Evolutionary conservation across 2,329 filamentous ascomycete species (phyloP).

Genomic region (Talaromyces sp.): DNA sequence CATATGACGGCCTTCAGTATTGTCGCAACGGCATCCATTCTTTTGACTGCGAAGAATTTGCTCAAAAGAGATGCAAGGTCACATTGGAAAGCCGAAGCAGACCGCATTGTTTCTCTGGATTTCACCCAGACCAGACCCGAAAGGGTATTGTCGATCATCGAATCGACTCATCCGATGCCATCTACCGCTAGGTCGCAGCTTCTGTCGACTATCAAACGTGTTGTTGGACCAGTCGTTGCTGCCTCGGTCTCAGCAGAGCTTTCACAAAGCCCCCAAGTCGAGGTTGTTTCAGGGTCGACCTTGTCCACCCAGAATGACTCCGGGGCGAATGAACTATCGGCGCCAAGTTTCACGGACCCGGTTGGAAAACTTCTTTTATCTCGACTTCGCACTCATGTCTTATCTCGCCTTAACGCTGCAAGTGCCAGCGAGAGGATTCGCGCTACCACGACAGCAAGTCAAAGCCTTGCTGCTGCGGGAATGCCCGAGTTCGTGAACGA

Average conservation of each 20-base stretch:
- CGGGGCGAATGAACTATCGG: constrained; percentile 1
- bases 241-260: constrained; percentile 28
- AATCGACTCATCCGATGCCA: constrained; percentile 47
- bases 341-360: constrained; percentile 53
- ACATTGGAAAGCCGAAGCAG: constrained; percentile 60
- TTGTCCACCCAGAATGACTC: background rate
- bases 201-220: constrained; percentile 45
- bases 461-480: constrained; percentile 55
- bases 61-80: constrained; percentile 61
- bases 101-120: constrained; percentile 52
- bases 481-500: constrained; percentile 59
- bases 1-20: constrained; percentile 54
- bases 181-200: constrained; percentile 41
- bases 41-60: constrained; percentile 62
- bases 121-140: constrained; percentile 38
- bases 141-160: constrained; percentile 42
- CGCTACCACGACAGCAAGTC: constrained; percentile 54
- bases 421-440: constrained; percentile 57
- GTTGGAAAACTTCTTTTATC: constrained; percentile 58
- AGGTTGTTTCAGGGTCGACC: constrained; percentile 16
- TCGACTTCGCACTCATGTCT: constrained; percentile 53
- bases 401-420: constrained; percentile 54
- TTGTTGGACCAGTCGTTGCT: constrained; percentile 51
- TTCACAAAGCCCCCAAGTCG: constrained; percentile 19
- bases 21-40: constrained; percentile 57